These are phyloP conservation scores for Backusella psychrophila DNA, from an alignment of 192 early-diverging fungal species.

Conservation along the genomic window DNA sequence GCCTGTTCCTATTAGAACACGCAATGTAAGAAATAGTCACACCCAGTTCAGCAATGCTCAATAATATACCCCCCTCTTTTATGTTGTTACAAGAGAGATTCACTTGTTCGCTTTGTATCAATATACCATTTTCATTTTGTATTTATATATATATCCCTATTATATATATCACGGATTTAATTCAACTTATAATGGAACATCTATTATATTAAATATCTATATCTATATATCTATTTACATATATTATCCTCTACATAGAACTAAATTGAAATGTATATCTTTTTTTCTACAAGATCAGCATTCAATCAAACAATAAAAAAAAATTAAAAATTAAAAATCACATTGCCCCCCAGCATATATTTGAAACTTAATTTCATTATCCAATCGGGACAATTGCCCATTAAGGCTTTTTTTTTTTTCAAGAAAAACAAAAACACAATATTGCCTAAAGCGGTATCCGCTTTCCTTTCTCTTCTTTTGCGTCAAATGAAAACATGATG, in stretches of 20 bases:
- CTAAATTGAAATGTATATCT: not conserved
- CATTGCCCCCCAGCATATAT: not conserved
- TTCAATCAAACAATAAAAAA: not conserved
- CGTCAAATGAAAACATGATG: not conserved
- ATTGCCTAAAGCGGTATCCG: not conserved
- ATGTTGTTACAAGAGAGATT: not conserved
- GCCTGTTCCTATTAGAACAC: slow-evolving; percentile 1
- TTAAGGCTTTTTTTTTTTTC: not conserved
- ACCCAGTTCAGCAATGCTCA: slow-evolving; percentile 4
- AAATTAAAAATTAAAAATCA: not conserved
- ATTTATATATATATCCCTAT: not conserved
- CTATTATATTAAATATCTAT: not conserved
- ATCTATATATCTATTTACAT: not conserved
- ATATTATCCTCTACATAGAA: not conserved
- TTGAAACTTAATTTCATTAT: not conserved
- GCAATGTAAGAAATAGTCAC: slow-evolving; percentile 2
- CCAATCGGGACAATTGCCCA: not conserved
- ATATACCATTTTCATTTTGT: not conserved
- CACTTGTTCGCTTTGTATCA: not conserved
- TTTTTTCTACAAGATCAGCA: not conserved
- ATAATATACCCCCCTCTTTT: not conserved
- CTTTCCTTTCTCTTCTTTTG: not conserved
- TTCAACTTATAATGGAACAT: not conserved
- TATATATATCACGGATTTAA: not conserved
- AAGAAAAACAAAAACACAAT: not conserved